phyloP scores from a whole-genome alignment of 148 eudicot species.

The Chenopodium formosanum region DNA sequence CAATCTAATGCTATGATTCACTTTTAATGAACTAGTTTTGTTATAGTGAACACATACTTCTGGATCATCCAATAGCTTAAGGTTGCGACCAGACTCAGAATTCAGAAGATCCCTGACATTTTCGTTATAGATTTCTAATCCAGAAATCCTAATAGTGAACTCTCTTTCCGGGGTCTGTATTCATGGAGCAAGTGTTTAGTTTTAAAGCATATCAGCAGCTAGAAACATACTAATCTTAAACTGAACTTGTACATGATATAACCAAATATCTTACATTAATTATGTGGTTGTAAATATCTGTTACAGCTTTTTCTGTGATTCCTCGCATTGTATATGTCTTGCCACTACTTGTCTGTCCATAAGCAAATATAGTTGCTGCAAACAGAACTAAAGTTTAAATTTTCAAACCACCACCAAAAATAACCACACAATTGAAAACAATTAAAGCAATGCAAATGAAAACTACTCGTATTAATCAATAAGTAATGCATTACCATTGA shows the following conservation, averaged over 20 bases:
- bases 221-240: not conserved
- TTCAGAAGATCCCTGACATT: slow-evolving; percentile 85
- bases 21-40: not conserved
- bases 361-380: slow-evolving; percentile 93
- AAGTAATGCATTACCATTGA: slow-evolving; percentile 61
- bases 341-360: slow-evolving; percentile 98
- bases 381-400: slow-evolving; percentile 12
- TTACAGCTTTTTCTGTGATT: slow-evolving; percentile 80
- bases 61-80: slow-evolving; percentile 92
- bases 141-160: slow-evolving; percentile 75
- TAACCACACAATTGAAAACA: not conserved
- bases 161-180: slow-evolving; percentile 85
- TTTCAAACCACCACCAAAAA: not conserved
- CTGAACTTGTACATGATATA: not conserved
- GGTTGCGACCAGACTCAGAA: slow-evolving; percentile 81
- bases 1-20: not conserved
- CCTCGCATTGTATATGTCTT: slow-evolving; percentile 97
- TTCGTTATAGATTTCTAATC: slow-evolving; percentile 92
- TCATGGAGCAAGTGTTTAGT: slow-evolving; percentile 19
- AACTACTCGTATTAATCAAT: not conserved
- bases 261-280: slow-evolving; percentile 43
- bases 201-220: slow-evolving; percentile 1
- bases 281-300: slow-evolving; percentile 65
- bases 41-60: slow-evolving; percentile 45
- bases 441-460: not conserved